Evolutionary conservation across 768 basidiomycete genomes (phyloP), one percentile per base, ranked within the genome.

Genomic region (Boletus sensibilis): DNA sequence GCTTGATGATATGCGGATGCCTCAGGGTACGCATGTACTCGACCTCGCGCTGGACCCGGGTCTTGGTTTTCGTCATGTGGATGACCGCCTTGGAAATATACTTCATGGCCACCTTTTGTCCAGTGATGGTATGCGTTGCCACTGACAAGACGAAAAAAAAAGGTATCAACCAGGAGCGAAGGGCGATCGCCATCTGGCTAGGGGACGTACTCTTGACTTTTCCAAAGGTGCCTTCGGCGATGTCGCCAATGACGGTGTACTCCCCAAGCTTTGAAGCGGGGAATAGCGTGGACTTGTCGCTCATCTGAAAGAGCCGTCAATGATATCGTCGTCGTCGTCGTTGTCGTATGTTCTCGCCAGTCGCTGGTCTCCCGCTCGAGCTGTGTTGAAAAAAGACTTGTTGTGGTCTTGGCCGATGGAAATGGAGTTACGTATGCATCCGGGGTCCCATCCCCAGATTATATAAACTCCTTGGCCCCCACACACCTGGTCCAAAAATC

Each of bases 1-100:
- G 82, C 75, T 98, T 98, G 80, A 98, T 90, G 72, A 99, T 98
- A 70, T 99, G 96, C 0, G 96, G 88, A 71, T 99, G 97, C 38
- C 92, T 80, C 18, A 99, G 83, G 37, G 92, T 85, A 53, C 93
- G 86, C 83, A 99, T 90, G 76, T 97, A 98, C 70, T 98, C 94
- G 62, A 97, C 97, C 75, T 98, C 96, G 45, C 94, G 84, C 68
- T 91, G 87, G 8, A 98, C 95, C 56, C 96, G 77, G 53, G 88
- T 88, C 75, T 92, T 94, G 66, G 93, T 97, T 73, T 92, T 92
- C 61, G 92, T 90, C 64, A 87, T 84, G 64, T 89, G 86, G 54
- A 98, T 98, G 63, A 91, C 93, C 34, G 91, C 90, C 72, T 97
- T 94, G 53, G 92, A 92, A 58, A 98, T 92, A 68, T 89, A 94